phyloP scores from a whole-genome alignment of 495 filamentous ascomycete species.

The Neurospora sp. region DNA sequence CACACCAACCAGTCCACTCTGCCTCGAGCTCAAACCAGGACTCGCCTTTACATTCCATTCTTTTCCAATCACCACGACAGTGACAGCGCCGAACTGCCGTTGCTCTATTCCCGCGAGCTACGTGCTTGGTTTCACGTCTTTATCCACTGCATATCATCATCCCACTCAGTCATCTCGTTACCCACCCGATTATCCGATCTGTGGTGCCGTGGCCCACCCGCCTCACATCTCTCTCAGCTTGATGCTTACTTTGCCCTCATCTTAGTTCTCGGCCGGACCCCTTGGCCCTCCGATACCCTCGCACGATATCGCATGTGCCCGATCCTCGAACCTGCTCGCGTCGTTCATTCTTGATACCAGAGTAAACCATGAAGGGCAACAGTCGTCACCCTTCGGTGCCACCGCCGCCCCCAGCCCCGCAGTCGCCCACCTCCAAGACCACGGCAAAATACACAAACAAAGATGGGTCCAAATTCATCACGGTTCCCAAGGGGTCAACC shows the following conservation, averaged over 20 bases:
- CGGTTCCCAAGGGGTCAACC: slow-evolving; percentile 47
- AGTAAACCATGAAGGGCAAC: slow-evolving; percentile 41
- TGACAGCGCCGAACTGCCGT: background rate
- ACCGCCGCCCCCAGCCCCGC: slow-evolving; percentile 20
- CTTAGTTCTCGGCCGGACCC: background rate
- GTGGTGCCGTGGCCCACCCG: background rate
- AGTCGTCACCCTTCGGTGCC: slow-evolving; percentile 34
- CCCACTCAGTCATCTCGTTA: background rate
- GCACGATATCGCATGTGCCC: background rate
- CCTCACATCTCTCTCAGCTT: background rate
- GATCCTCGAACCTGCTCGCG: background rate
- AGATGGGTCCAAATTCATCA: slow-evolving; percentile 59
- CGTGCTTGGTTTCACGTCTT: background rate
- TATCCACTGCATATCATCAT: background rate
- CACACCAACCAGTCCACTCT: background rate
- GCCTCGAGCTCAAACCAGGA: background rate
- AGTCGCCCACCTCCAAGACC: slow-evolving; percentile 32
- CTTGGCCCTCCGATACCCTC: background rate
- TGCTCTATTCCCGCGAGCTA: background rate
- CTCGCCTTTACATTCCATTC: background rate
- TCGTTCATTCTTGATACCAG: background rate
- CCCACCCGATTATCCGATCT: background rate
- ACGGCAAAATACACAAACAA: slow-evolving; percentile 54
- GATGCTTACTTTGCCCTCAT: background rate
- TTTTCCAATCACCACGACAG: background rate